Percentiles rank a stretch among this genome's conserved stretches.
Evolutionary conservation across 2,329 filamentous ascomycete genomes (phyloP).

Genomic region (Aspergillus ustus): DNA sequence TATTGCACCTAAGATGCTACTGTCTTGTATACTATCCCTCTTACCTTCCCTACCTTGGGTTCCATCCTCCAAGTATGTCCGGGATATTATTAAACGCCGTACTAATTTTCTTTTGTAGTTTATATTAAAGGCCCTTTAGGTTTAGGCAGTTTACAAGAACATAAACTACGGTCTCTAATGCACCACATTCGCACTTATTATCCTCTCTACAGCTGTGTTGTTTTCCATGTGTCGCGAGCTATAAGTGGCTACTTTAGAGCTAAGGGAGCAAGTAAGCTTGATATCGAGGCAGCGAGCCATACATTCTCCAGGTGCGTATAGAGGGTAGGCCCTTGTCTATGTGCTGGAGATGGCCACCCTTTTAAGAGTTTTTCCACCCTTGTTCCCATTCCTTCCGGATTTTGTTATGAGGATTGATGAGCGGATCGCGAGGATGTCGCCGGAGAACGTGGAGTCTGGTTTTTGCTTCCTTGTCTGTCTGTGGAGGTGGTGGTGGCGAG

Average conservation of each 20-base stretch:
- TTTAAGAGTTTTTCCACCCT: constrained; percentile 19
- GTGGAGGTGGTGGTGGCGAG: too few species aligned
- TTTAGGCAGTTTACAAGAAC: constrained; percentile 2
- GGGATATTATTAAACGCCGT: neutral
- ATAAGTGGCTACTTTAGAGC: constrained; percentile 28
- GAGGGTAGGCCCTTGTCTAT: constrained; percentile 17
- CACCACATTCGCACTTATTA: constrained; percentile 27
- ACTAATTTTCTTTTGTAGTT: neutral
- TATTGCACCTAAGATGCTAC: neutral
- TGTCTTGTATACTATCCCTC: neutral
- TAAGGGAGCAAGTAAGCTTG: constrained; percentile 26
- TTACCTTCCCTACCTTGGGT: constrained; percentile 3
- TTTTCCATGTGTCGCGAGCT: constrained; percentile 24
- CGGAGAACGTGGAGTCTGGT: too few species aligned
- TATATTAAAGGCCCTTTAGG: neutral
- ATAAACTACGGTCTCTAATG: constrained; percentile 2
- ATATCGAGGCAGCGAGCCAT: constrained; percentile 15
- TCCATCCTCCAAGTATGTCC: neutral
- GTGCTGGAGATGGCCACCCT: constrained; percentile 18
- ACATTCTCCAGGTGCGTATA: constrained; percentile 15
- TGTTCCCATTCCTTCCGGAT: constrained; percentile 15
- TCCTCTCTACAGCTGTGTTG: too few species aligned
- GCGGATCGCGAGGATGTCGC: too few species aligned
- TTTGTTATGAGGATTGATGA: neutral
- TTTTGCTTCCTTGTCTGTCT: too few species aligned